Evolutionary conservation across 345 rosid species (phyloP).

Genomic region (Aethionema arabicum): DNA sequence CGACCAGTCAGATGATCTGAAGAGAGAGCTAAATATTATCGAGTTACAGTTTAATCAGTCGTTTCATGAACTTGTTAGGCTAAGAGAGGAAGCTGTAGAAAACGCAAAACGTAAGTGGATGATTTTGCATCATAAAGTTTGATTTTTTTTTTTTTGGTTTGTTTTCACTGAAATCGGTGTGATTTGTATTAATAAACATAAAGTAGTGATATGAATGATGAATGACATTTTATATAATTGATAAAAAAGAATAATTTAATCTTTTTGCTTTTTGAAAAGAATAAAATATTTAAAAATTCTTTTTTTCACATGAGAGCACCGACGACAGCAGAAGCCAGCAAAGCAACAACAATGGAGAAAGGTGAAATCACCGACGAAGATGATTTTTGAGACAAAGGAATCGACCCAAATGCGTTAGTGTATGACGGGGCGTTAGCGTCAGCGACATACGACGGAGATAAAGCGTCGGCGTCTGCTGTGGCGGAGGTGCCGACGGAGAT

Average conservation of each 20-base stretch:
- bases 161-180: neutral
- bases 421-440: constrained; percentile 65
- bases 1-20: constrained; percentile 47
- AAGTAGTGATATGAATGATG: no score
- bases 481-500: constrained; percentile 60
- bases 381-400: constrained; percentile 59
- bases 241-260: neutral
- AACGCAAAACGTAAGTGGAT: constrained; percentile 60
- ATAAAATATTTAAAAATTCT: neutral
- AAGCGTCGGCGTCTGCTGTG: constrained; percentile 38
- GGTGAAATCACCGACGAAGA: constrained; percentile 26
- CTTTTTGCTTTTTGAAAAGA: constrained; percentile 1
- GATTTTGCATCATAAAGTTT: constrained; percentile 12
- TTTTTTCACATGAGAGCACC: constrained; percentile 41
- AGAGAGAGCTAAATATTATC: constrained; percentile 58
- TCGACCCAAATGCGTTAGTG: constrained; percentile 68
- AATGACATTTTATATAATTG: no score
- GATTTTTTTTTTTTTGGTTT: constrained; percentile 8
- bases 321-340: constrained; percentile 40
- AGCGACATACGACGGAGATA: constrained; percentile 52
- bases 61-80: constrained; percentile 54
- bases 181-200: no score
- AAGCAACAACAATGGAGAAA: constrained; percentile 42
- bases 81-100: constrained; percentile 73
- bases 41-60: constrained; percentile 63